Base-by-base conservation (phyloP, 257 asterid species). In the Gentiana dahurica region DNA sequence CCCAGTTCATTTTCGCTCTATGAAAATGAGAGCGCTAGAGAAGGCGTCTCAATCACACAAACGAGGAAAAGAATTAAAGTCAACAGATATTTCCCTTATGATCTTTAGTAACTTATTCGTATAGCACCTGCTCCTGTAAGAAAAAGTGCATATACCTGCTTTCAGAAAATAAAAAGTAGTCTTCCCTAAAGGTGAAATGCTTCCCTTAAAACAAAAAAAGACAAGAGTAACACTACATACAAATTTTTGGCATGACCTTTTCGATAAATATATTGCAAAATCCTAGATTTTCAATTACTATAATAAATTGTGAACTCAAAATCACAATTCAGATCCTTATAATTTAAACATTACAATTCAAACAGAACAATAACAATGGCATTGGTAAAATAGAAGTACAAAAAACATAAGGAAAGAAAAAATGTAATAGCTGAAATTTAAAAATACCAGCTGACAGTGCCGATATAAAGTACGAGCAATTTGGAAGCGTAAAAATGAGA, bases 401-500 rank as follows among this genome's bases (percentile, higher is more conserved):
- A 33, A 32, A 32, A 32, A 33, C 0, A 35, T 1, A 8, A 49
- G 0, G 37, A 47, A 38, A 7, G 11, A 63, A 63, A 33, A 34
- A 43, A 47, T 11, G 11, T 8, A 49, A 37, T 1, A 34, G 35
- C 8, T 8, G 39, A 39, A 38, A 13, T n/a, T 32, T 8, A 35
- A 15, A 41, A 13, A 34, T n/a, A 13, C 36, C 38, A 12, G 46
- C 36, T 12, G 32, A n/a, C 45, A 46, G 53, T 50, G 12, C 11
- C 47, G 5, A 38, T 6, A 41, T 8, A 32, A 36, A 10, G 45
- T 60, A 55, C 43, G 37, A 46, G 47, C 15, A 39, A n/a, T 57
- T 49, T 11, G 46, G 9, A 13, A 60, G 15, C 12, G n/a, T 53
- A 49, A 59, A 59, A 43, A 55, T 32, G 57, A 71, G 37, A 7